Conservation (phyloP, 345 rosid genomes). For the Fremontodendron californicum region DNA sequence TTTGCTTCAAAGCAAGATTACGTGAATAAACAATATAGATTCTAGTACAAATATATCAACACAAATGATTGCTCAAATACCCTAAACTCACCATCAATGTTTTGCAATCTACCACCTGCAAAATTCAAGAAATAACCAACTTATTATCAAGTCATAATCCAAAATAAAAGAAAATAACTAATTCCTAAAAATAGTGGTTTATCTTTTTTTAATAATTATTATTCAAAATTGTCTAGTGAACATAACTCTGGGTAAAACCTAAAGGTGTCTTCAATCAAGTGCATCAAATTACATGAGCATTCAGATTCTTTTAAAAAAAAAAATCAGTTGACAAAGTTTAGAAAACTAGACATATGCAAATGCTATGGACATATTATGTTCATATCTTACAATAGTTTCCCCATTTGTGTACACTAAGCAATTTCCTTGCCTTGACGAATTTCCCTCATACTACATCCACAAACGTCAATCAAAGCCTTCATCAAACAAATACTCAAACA, state of each 20-base stretch:
- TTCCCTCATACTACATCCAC: conserved; percentile 68
- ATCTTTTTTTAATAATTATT: no score
- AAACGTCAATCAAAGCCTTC: conserved; percentile 18
- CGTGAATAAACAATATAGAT: no score
- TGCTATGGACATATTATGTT: conserved; percentile 75
- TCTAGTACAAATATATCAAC: no score
- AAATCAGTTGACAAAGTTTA: neutral
- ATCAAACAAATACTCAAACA: neutral
- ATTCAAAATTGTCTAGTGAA: neutral
- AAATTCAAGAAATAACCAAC: no score
- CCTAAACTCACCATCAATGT: no score
- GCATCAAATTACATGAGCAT: neutral
- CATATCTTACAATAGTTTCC: conserved; percentile 78
- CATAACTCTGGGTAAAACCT: neutral
- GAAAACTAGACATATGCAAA: conserved; percentile 79
- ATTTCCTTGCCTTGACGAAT: conserved; percentile 95
- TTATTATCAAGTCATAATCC: no score
- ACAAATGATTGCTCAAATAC: no score
- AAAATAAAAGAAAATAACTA: no score
- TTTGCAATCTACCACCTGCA: no score
- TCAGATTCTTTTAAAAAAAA: neutral
- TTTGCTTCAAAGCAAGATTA: no score
- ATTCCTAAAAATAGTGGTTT: no score
- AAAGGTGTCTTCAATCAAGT: neutral
- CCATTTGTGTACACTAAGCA: conserved; percentile 94